Evolutionary conservation across 768 basidiomycete species (phyloP).

Genomic region (Suillus cothurnatus): DNA sequence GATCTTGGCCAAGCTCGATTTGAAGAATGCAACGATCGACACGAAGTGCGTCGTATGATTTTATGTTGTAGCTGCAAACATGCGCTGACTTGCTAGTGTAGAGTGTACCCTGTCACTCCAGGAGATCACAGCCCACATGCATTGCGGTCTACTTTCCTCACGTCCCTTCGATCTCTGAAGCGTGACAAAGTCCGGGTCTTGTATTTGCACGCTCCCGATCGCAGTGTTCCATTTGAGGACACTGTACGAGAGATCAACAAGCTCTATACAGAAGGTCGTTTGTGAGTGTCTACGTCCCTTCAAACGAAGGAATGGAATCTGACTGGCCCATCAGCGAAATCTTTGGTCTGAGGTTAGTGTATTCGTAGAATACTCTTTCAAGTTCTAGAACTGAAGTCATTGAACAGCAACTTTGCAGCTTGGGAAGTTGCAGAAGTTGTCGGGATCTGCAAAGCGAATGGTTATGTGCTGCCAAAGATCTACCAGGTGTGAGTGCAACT

Average conservation of each 20-base stretch:
- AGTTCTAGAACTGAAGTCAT: background rate
- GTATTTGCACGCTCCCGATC: conserved; percentile 65
- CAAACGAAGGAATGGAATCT: background rate
- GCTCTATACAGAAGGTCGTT: conserved; percentile 57
- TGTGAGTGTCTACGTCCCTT: conserved; percentile 37
- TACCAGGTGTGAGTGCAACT: conserved; percentile 50
- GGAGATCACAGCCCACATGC: conserved; percentile 45
- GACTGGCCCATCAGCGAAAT: conserved; percentile 40
- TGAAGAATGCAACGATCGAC: conserved; percentile 44
- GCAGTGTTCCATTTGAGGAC: conserved; percentile 55
- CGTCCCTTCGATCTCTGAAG: conserved; percentile 48
- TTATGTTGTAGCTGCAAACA: background rate
- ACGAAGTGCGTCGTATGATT: conserved; percentile 43
- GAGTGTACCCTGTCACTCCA: conserved; percentile 41
- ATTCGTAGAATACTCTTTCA: background rate
- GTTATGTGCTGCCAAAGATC: conserved; percentile 54
- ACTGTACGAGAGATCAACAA: conserved; percentile 56
- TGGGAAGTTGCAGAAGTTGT: conserved; percentile 66
- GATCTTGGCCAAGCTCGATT: conserved; percentile 43
- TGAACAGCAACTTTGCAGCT: conserved; percentile 48
- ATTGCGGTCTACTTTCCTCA: conserved; percentile 46
- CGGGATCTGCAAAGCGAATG: conserved; percentile 54
- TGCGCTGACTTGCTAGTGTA: conserved; percentile 17
- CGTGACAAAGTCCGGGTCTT: conserved; percentile 50
- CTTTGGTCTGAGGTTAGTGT: conserved; percentile 49